phyloP scores from a whole-genome alignment of 2,329 filamentous ascomycete genomes.

The Alternaria consortialis region DNA sequence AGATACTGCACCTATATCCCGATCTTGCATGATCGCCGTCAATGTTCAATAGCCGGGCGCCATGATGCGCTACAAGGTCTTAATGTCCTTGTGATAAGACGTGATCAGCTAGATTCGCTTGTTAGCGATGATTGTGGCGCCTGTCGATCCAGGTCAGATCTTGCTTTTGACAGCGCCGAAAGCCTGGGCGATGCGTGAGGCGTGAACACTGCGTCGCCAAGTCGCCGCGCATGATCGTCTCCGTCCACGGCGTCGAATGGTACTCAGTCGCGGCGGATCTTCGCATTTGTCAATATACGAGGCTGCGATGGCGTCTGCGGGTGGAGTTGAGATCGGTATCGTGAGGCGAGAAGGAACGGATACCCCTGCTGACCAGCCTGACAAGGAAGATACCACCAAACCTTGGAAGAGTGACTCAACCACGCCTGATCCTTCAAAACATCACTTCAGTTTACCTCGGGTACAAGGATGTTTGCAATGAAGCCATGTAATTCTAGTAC shows the following conservation, averaged over 20 bases:
- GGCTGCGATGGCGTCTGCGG: constrained; percentile 20
- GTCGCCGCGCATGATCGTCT: constrained; percentile 13
- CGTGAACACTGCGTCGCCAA: constrained; percentile 11
- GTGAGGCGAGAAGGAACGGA: constrained; percentile 26
- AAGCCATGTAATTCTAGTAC: constrained; percentile 30
- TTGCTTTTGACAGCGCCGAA: constrained; percentile 16
- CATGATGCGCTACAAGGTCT: constrained; percentile 22
- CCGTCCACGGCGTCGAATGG: constrained; percentile 11
- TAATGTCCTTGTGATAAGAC: constrained; percentile 15
- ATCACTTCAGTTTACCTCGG: constrained; percentile 4
- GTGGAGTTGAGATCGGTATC: constrained; percentile 12
- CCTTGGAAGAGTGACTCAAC: constrained; percentile 16
- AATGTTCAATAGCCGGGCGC: constrained; percentile 16
- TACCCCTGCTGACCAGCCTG: constrained; percentile 13
- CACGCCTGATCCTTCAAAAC: constrained; percentile 10
- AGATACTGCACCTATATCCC: constrained; percentile 25
- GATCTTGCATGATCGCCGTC: constrained; percentile 29
- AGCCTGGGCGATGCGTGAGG: constrained; percentile 13
- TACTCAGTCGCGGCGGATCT: not conserved
- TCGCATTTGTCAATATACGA: constrained; percentile 20
- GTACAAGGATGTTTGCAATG: constrained; percentile 18
- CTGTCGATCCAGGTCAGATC: constrained; percentile 14
- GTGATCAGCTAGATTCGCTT: constrained; percentile 15
- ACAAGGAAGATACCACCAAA: constrained; percentile 1
- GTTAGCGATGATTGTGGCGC: constrained; percentile 15